Evolutionary conservation across 176 grass and related monocot species (phyloP), one percentile per base, ranked within the genome.

Genomic region (Oryza australiensis): DNA sequence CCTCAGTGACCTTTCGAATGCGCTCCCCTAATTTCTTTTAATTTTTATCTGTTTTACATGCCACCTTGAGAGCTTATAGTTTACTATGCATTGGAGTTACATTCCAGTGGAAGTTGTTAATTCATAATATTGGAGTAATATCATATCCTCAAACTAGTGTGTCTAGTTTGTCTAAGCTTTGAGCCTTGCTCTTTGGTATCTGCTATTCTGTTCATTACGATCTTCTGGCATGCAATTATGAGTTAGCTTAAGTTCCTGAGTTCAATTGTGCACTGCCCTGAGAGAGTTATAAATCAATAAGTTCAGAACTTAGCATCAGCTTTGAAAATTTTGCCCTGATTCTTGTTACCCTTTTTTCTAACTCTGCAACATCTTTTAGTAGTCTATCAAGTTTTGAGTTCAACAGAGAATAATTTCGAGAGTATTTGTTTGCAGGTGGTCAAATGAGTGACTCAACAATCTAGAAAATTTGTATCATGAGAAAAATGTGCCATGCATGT

Each of bases 401-500:
- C 29, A 42, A 41, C 41, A 34, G 9, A 57, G 6, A 43, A 78
- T 88, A 43, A 72, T 55, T 55, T 27, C 29, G 8, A 43, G 41
- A 46, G 42, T 66, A 78, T 74, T 43, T 83, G 24, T 88, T 53
- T 89, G 77, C 87, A 89, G 87, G 87, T 66, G 40, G 12, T 60
- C 67, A 66, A 66, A 69, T 87, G 55, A 29, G 48, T 60, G 37
- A 66, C 66, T 15, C 67, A 76, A 41, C 72, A 85, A 76, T 89
- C 37, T 74, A 76, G 66, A 78, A 29, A 73, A 72, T 76, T 51
- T 43, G 14, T 82, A 69, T 46, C 64, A 94, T 91, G 83, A 91
- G 79, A 82, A 85, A 79, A 89, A 94, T 94, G 89, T 91, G 80
- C 40, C 89, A 84, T 73, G 70, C 80, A 66, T 87, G 29, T 87